Evolutionary conservation across 2,329 filamentous ascomycete genomes (phyloP).

Genomic region (Sporothrix inflata): DNA sequence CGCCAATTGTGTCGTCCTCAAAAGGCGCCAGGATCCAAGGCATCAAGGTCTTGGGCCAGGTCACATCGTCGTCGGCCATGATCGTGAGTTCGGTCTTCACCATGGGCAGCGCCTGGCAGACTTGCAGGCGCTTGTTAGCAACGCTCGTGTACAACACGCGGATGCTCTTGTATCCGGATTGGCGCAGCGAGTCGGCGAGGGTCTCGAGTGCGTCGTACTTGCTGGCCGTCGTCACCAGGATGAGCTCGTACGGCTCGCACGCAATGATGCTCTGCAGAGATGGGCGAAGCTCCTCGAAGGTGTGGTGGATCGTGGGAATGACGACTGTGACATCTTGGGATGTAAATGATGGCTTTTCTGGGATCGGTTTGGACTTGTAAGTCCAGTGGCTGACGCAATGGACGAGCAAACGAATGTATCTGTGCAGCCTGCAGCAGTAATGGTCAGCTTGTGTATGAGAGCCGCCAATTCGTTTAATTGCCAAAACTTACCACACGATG

Average conservation of each 20-base stretch:
- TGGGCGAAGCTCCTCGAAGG: slow-evolving; percentile 78
- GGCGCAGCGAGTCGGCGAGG: slow-evolving; percentile 63
- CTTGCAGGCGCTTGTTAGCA: slow-evolving; percentile 93
- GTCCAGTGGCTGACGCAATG: slow-evolving; percentile 85
- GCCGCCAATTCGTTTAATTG: background rate
- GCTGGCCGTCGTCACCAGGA: slow-evolving; percentile 84
- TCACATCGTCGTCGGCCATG: slow-evolving; percentile 95
- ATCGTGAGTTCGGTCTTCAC: slow-evolving; percentile 84
- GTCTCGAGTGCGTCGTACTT: slow-evolving; percentile 70
- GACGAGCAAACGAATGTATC: slow-evolving; percentile 82
- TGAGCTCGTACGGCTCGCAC: slow-evolving; percentile 70
- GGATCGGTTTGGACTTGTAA: slow-evolving; percentile 83
- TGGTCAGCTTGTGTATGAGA: background rate
- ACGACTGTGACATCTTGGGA: slow-evolving; percentile 89
- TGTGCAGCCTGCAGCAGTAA: slow-evolving; percentile 69
- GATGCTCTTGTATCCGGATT: slow-evolving; percentile 58
- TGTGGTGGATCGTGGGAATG: slow-evolving; percentile 88
- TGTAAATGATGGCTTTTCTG: slow-evolving; percentile 77
- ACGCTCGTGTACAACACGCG: slow-evolving; percentile 77
- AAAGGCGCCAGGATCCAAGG: slow-evolving; percentile 94
- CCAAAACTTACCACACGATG: slow-evolving; percentile 50
- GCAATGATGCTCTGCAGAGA: slow-evolving; percentile 78
- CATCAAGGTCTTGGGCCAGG: slow-evolving; percentile 83
- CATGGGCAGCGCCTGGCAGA: slow-evolving; percentile 85
- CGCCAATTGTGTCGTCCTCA: slow-evolving; percentile 79